Evolutionary conservation across 768 basidiomycete genomes (phyloP).

Genomic region (Phylloporus scabripes): DNA sequence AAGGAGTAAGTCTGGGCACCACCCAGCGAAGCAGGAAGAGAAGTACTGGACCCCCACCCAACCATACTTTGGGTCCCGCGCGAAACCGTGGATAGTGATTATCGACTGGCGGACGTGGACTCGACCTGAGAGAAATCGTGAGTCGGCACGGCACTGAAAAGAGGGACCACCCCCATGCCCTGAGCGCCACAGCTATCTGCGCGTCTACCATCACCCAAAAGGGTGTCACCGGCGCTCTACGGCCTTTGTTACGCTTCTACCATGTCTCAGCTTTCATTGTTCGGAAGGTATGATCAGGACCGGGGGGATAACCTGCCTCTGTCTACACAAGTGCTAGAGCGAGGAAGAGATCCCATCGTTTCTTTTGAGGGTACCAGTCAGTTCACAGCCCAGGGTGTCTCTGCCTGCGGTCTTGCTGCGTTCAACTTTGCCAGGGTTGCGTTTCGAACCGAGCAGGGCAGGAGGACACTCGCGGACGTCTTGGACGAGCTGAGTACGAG

Average conservation of each 20-base stretch:
- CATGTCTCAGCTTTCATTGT: conserved; percentile 4
- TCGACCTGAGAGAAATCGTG: too few species aligned
- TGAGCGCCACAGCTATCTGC: too few species aligned
- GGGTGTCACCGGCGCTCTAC: background rate
- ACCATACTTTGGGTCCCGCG: too few species aligned
- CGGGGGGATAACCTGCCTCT: background rate
- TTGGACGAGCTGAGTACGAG: conserved; percentile 20
- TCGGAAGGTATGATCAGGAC: background rate
- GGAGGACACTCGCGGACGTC: conserved; percentile 6
- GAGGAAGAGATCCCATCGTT: conserved; percentile 35
- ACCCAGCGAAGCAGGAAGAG: too few species aligned
- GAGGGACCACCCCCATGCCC: too few species aligned
- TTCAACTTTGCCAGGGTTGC: conserved; percentile 56
- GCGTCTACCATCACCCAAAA: background rate
- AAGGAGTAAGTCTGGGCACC: too few species aligned
- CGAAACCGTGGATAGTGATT: too few species aligned
- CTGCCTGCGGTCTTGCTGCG: conserved; percentile 63
- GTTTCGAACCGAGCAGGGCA: conserved; percentile 28
- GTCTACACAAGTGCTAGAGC: conserved; percentile 14
- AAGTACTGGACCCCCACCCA: too few species aligned
- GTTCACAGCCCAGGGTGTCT: conserved; percentile 40
- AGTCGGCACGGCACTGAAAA: too few species aligned
- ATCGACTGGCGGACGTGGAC: too few species aligned
- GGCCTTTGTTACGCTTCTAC: background rate
- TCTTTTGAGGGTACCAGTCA: conserved; percentile 52